Percentiles rank a stretch among this genome's conserved stretches.
Conservation (phyloP, 169 alveolate species). For the Babesia bovis region DNA sequence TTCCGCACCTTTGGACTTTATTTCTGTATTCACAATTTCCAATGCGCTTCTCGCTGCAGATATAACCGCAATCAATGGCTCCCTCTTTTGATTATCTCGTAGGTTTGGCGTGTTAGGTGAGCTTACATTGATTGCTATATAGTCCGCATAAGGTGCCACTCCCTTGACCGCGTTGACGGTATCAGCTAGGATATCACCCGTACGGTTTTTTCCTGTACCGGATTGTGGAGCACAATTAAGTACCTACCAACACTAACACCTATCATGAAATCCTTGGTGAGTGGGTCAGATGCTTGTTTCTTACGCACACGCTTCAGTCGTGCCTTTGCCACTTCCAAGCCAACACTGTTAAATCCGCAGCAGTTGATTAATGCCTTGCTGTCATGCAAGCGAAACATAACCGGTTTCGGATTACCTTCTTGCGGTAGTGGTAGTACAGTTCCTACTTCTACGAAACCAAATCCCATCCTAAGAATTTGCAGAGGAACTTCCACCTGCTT, state of each 20-base stretch:
- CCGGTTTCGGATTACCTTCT: constrained; percentile 82
- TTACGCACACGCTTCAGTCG: constrained; percentile 67
- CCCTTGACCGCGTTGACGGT: constrained; percentile 60
- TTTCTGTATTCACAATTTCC: constrained; percentile 43
- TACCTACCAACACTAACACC: constrained; percentile 82
- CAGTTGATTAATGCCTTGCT: constrained; percentile 78
- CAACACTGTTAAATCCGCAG: constrained; percentile 83
- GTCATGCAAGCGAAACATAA: constrained; percentile 75
- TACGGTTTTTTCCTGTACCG: constrained; percentile 69
- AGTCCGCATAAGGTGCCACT: constrained; percentile 82
- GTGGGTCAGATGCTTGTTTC: constrained; percentile 72
- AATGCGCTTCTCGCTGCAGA: constrained; percentile 66
- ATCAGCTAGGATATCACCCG: constrained; percentile 73
- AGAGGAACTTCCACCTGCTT: constrained; percentile 80
- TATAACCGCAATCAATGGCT: constrained; percentile 68
- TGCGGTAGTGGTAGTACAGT: constrained; percentile 83
- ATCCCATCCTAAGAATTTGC: constrained; percentile 78
- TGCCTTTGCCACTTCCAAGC: constrained; percentile 73
- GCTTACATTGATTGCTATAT: constrained; percentile 80
- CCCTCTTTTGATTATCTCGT: constrained; percentile 75
- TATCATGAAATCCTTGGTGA: constrained; percentile 72
- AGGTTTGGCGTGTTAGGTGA: constrained; percentile 86
- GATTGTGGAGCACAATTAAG: too few species aligned
- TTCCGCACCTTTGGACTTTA: neutral
- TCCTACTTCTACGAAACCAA: constrained; percentile 85